phyloP scores from a whole-genome alignment of 768 basidiomycete genomes.

The Asterophora lycoperdoides region DNA sequence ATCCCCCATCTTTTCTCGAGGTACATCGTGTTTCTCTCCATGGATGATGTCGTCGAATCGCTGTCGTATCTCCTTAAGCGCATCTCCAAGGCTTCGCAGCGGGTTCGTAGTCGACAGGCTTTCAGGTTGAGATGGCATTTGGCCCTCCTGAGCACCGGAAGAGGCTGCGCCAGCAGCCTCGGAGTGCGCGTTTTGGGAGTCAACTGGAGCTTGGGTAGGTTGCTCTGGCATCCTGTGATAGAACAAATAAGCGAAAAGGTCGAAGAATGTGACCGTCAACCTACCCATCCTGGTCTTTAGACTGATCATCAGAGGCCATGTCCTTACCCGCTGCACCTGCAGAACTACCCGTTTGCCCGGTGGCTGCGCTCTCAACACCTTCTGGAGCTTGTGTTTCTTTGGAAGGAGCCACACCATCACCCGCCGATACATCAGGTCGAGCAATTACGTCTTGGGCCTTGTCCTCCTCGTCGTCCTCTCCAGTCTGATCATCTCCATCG shows the following conservation, averaged over 20 bases:
- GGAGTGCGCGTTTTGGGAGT: slow-evolving; percentile 18
- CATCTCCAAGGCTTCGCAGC: slow-evolving; percentile 78
- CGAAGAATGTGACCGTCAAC: slow-evolving; percentile 7
- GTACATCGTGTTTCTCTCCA: slow-evolving; percentile 28
- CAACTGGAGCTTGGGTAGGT: slow-evolving; percentile 15
- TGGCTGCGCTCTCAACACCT: slow-evolving; percentile 26
- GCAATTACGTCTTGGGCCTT: slow-evolving; percentile 31
- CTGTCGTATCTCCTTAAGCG: slow-evolving; percentile 73
- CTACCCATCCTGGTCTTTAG: slow-evolving; percentile 30
- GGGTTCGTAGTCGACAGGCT: slow-evolving; percentile 44
- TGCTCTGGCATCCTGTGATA: slow-evolving; percentile 17
- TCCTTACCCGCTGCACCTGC: slow-evolving; percentile 27
- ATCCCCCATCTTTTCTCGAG: slow-evolving; percentile 35
- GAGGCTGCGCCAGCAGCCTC: slow-evolving; percentile 30
- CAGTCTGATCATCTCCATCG: slow-evolving; percentile 26
- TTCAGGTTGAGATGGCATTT: slow-evolving; percentile 35
- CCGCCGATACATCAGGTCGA: slow-evolving; percentile 40
- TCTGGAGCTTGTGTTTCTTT: slow-evolving; percentile 27
- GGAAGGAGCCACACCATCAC: slow-evolving; percentile 34
- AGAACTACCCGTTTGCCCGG: slow-evolving; percentile 29
- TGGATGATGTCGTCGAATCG: slow-evolving; percentile 81
- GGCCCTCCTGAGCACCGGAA: slow-evolving; percentile 44
- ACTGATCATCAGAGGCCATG: slow-evolving; percentile 24
- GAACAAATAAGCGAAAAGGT: neutral
- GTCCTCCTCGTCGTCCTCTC: slow-evolving; percentile 27